phyloP scores from a whole-genome alignment of 495 filamentous ascomycete genomes.

The Amniculicola lignicola region DNA sequence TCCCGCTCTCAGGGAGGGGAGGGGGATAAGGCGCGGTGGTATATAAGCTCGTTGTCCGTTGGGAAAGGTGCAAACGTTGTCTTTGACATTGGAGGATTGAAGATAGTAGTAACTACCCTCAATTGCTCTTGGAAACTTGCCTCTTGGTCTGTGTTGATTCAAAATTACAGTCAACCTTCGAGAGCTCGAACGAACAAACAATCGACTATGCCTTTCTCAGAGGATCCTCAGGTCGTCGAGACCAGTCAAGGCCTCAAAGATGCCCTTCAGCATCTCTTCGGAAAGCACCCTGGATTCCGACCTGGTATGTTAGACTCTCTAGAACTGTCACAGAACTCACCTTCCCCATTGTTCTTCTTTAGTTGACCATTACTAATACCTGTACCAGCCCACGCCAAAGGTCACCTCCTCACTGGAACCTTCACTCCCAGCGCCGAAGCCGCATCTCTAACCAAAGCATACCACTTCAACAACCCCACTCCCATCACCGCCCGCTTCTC shows the following conservation, averaged over 20 bases:
- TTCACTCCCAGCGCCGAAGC: constrained; percentile 51
- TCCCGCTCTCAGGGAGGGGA: too few species aligned
- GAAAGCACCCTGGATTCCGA: constrained; percentile 47
- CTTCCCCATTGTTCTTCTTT: constrained; percentile 3
- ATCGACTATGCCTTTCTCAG: constrained; percentile 35
- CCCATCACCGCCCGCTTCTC: constrained; percentile 53
- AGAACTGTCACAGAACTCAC: background rate
- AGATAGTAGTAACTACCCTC: too few species aligned
- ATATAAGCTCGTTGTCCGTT: too few species aligned
- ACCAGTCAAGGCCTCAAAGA: constrained; percentile 44
- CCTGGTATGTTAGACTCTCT: constrained; percentile 39
- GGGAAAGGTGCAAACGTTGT: too few species aligned
- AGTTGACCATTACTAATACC: background rate
- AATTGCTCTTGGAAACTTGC: too few species aligned
- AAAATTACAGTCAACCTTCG: too few species aligned
- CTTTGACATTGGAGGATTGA: too few species aligned
- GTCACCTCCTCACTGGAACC: constrained; percentile 48
- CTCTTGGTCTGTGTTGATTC: too few species aligned
- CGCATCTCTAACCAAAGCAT: constrained; percentile 46
- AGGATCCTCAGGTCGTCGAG: constrained; percentile 39
- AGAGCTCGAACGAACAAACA: too few species aligned
- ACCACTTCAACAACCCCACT: constrained; percentile 48
- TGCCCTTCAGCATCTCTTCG: too few species aligned
- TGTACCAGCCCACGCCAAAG: constrained; percentile 51
- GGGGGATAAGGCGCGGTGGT: too few species aligned